phyloP scores from a whole-genome alignment of 495 filamentous ascomycete species.

The Podospora fimiseda region DNA sequence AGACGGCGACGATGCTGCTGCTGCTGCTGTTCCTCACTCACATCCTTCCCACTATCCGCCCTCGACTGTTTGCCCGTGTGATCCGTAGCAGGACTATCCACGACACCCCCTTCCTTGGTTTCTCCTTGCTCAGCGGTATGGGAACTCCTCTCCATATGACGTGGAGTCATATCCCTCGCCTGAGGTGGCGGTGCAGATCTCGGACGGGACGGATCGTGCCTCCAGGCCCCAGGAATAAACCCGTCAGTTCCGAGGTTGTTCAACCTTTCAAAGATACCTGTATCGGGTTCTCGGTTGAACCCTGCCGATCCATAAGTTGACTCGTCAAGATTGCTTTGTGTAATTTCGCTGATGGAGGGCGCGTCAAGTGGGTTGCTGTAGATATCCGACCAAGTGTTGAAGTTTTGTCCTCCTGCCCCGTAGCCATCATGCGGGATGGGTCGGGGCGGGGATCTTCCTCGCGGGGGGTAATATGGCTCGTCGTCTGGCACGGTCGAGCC shows the following conservation, averaged over 20 bases:
- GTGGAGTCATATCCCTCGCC: background rate
- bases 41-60: conserved; percentile 19
- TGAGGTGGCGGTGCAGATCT: background rate
- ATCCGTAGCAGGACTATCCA: conserved; percentile 7
- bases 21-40: conserved; percentile 6
- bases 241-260: background rate
- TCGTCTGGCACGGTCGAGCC: conserved; percentile 23
- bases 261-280: background rate
- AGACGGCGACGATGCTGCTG: background rate
- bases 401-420: conserved; percentile 19
- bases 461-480: conserved; percentile 30
- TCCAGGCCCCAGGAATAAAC: background rate
- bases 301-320: background rate
- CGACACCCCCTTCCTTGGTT: background rate
- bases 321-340: background rate
- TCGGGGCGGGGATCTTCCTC: conserved; percentile 43
- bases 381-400: conserved; percentile 13
- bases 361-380: conserved; percentile 21
- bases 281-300: background rate
- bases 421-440: conserved; percentile 35
- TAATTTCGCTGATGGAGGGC: background rate
- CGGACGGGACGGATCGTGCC: background rate
- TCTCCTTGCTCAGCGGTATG: background rate
- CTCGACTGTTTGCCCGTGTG: background rate
- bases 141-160: background rate